Percentiles rank a stretch among this genome's conserved stretches.
phyloP scores from a whole-genome alignment of 768 basidiomycete genomes.

The Leucosporidium creatinivorum region DNA sequence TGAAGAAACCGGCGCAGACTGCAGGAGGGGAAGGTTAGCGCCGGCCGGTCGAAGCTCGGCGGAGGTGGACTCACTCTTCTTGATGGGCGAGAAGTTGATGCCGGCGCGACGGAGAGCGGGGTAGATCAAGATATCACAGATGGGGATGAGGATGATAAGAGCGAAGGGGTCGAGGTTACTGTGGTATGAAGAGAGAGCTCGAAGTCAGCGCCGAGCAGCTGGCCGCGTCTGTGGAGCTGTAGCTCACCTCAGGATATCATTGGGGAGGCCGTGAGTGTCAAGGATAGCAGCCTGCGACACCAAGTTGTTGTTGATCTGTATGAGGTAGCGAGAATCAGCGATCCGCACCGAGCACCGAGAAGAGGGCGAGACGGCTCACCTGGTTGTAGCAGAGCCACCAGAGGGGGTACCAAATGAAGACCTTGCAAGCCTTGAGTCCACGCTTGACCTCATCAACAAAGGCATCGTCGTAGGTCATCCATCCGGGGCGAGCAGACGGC shows the following conservation, averaged over 20 bases:
- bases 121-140: constrained; percentile 38
- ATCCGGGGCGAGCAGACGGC: constrained; percentile 32
- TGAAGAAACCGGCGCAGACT: constrained; percentile 38
- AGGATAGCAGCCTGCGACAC: constrained; percentile 39
- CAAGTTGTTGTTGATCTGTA: constrained; percentile 31
- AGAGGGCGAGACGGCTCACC: constrained; percentile 20
- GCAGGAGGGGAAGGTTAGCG: no score
- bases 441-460: constrained; percentile 40
- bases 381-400: constrained; percentile 34
- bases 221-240: no score
- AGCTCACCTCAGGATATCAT: constrained; percentile 36
- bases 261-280: constrained; percentile 38
- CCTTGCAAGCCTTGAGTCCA: constrained; percentile 41
- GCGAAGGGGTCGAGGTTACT: constrained; percentile 31
- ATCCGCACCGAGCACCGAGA: background rate
- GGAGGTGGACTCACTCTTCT: constrained; percentile 16
- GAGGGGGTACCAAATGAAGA: constrained; percentile 38
- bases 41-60: no score
- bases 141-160: constrained; percentile 40
- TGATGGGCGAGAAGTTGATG: constrained; percentile 38
- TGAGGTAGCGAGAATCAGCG: background rate
- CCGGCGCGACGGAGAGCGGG: constrained; percentile 35
- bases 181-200: background rate
- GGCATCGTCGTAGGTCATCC: constrained; percentile 37
- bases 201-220: background rate